Evolutionary conservation across 169 alveolate species (phyloP), one percentile per base, ranked within the genome.

Genomic region (Plasmodium vivax): DNA sequence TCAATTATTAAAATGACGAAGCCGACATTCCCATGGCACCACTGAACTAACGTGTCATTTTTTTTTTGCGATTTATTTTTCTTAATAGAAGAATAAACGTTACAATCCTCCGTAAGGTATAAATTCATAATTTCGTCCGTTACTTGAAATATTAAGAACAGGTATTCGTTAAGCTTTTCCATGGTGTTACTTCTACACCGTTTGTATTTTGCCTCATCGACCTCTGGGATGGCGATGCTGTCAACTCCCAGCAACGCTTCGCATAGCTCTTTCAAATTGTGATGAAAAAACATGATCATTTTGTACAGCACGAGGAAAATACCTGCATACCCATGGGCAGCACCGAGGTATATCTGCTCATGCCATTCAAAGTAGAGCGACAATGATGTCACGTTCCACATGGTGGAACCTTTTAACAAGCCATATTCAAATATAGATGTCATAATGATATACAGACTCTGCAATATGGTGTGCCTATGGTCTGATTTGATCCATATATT

Each of bases 251-350:
- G 58, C 81, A 87, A 34, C 5, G 87, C 54, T 87, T 54, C 41
- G 16, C 83, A 87, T 8, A 87, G 81, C 56, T 87, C 93, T 19
- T 77, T 27, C 62, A 87, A 30, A 77, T 87, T 16, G 36, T 74
- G 3, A 19, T 16, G 27, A n/a, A 87, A 87, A 87, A 87, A 87
- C 27, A 51, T 12, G 10, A 87, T 87, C 27, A 87, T 79, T 6
- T 87, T 77, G 47, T 56, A 87, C 32, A 87, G 36, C 19, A 87
- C 82, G 38, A 87, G 68, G 27, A 87, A 87, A 54, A 87, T 87
- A 5, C 93, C 93, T 51, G 93, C 85, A 71, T 87, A 87, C 1
- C 93, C 93, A 87, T 87, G 93, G 23, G 93, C 93, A 34, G 87
- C 85, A 16, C 93, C 93, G 56, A 87, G 71, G 72, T 87, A 87